Evolutionary conservation across 306 rosid species (phyloP), one percentile per base, ranked within the genome.

Genomic region (Citrullus mucosospermus): DNA sequence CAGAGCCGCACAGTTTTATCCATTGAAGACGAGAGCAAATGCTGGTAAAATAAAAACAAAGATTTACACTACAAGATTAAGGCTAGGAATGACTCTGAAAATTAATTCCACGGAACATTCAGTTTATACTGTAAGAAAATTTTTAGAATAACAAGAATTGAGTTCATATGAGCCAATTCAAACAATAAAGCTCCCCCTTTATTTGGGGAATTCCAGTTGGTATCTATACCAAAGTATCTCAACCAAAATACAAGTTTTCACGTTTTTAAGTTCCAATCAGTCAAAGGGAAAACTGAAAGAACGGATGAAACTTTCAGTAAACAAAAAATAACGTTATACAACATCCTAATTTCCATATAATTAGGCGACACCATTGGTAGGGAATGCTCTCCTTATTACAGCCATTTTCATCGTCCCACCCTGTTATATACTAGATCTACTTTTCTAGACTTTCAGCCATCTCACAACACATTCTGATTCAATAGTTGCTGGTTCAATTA

Each of bases 1-100:
- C 99, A 96, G 60, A 96, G 91, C 87, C 98, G 91, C 83, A 96
- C 99, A 6, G 99, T 96, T 90, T 96, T 96, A 90, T 96, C 99
- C 99, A 96, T 96, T 78, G 99, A 96, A 79, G 99, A 92, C 81
- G 99, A 96, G 86, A 96, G 99, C 90, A 96, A 83, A 56, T 88
- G 96, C 99, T 96, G 96, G 51, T 55, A 66, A 84, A 83, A 68
- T 39, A 75, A 79, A 22, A 46, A 48, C 75, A 41, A 66, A 80
- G 65, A 36, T 63, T 88, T 79, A 77, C 46, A 39, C 69, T 74
- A 79, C 81, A 70, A 75, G 30, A 43, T 38, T 12, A 36, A 48
- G 60, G 62, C 25, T 44, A 32, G 20, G 25, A 77, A 51, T 32
- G 34, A 75, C 50, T 34, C 48, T 17, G 46, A 54, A 54, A 18